A percentile compares a stretch with the other conserved stretches of the same genome.
phyloP scores from a whole-genome alignment of 768 basidiomycete species.

The Lyophyllum semitale region DNA sequence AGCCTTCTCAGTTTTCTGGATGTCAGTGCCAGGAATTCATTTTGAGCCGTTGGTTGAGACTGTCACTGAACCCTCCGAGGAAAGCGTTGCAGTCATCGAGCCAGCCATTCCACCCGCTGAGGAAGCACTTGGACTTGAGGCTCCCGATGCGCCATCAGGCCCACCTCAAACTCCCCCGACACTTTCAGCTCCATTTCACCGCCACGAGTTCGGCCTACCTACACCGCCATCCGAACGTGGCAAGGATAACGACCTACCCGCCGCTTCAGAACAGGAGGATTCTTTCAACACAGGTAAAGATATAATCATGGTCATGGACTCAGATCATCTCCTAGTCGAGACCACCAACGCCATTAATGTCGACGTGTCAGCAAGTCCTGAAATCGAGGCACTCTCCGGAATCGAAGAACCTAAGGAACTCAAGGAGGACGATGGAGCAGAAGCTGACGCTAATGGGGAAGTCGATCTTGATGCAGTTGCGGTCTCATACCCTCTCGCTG shows the following conservation, averaged over 20 bases:
- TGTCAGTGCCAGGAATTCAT: background rate
- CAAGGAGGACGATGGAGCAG: background rate
- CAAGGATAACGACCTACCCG: background rate
- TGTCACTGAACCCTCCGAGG: background rate
- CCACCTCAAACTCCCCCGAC: background rate
- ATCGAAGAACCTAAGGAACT: too few species aligned
- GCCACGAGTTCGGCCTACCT: slow-evolving; percentile 12
- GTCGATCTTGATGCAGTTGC: slow-evolving; percentile 6
- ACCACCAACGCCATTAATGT: background rate
- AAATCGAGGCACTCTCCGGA: too few species aligned
- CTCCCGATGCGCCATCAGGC: background rate
- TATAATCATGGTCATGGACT: background rate
- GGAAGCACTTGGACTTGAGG: background rate
- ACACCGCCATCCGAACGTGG: slow-evolving; percentile 24
- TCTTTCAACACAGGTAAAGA: background rate
- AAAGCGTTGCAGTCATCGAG: background rate
- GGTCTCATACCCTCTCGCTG: background rate
- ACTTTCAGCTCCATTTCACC: background rate
- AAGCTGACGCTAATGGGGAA: slow-evolving; percentile 17
- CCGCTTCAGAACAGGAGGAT: slow-evolving; percentile 5
- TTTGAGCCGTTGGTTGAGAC: background rate
- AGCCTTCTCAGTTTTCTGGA: background rate
- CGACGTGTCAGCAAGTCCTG: background rate
- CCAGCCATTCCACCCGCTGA: background rate
- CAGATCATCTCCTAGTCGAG: background rate